Conservation (phyloP, 306 rosid genomes). For the Castanea sativa region DNA sequence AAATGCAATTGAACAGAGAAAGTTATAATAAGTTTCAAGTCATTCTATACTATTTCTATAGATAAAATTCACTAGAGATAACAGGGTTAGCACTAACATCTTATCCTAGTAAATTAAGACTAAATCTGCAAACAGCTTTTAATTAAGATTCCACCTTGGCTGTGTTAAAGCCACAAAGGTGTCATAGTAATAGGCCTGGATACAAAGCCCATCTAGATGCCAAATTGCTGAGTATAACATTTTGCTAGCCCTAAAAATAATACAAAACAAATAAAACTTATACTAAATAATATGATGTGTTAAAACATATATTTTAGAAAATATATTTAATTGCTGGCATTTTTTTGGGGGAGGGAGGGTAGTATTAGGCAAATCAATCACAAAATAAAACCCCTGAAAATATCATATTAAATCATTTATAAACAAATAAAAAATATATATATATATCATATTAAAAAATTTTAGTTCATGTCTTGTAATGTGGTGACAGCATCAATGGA, state of each 20-base stretch:
- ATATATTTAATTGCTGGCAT: background rate
- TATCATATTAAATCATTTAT: conserved; percentile 5
- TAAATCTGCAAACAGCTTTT: background rate
- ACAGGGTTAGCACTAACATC: background rate
- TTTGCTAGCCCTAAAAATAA: background rate
- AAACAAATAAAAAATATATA: no score
- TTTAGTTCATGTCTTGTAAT: background rate
- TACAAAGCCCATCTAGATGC: background rate
- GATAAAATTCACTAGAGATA: background rate
- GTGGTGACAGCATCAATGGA: conserved; percentile 2
- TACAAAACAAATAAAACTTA: background rate
- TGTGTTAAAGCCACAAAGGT: conserved; percentile 11
- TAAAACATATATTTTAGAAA: background rate
- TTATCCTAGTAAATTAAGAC: background rate
- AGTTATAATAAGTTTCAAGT: background rate
- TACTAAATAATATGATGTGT: background rate
- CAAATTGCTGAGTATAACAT: background rate
- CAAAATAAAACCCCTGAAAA: background rate
- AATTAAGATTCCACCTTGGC: background rate
- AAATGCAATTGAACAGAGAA: background rate
- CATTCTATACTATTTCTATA: background rate
- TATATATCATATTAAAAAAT: conserved; percentile 5
- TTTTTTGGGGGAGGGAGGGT: background rate
- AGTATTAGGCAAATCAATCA: background rate
- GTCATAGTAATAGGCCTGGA: background rate